Conservation (phyloP, 768 basidiomycete species). For the Kwoniella bestiolae region DNA sequence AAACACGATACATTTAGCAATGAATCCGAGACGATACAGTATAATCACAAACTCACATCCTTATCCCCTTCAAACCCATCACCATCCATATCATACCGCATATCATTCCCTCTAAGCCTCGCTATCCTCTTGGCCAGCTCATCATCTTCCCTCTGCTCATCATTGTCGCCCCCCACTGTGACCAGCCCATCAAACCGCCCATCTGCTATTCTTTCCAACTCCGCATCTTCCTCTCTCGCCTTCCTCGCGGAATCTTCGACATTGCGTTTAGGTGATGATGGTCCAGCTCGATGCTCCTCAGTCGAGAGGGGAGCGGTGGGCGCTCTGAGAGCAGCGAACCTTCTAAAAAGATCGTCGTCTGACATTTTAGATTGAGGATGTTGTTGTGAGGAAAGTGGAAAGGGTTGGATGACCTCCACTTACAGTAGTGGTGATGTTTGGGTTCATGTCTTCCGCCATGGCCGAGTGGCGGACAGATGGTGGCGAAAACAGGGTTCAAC, state of each 20-base stretch:
- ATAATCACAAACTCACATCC: conserved; percentile 28
- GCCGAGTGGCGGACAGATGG: too few species aligned
- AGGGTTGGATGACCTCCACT: conserved; percentile 5
- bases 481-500: too few species aligned
- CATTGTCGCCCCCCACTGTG: not conserved
- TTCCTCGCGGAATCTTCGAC: not conserved
- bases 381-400: not conserved
- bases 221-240: conserved; percentile 38
- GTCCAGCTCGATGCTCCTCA: not conserved
- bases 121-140: conserved; percentile 16
- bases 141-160: conserved; percentile 8
- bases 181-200: conserved; percentile 15
- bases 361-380: too few species aligned
- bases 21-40: too few species aligned
- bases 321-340: conserved; percentile 39
- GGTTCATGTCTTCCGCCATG: too few species aligned
- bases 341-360: conserved; percentile 32
- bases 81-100: not conserved
- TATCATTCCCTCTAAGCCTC: conserved; percentile 2
- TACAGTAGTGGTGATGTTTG: not conserved
- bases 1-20: not conserved
- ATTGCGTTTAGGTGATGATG: not conserved
- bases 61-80: conserved; percentile 13
- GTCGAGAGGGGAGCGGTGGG: not conserved
- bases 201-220: conserved; percentile 38